phyloP scores from a whole-genome alignment of 2,329 filamentous ascomycete genomes.

The Diaporthe velutina region DNA sequence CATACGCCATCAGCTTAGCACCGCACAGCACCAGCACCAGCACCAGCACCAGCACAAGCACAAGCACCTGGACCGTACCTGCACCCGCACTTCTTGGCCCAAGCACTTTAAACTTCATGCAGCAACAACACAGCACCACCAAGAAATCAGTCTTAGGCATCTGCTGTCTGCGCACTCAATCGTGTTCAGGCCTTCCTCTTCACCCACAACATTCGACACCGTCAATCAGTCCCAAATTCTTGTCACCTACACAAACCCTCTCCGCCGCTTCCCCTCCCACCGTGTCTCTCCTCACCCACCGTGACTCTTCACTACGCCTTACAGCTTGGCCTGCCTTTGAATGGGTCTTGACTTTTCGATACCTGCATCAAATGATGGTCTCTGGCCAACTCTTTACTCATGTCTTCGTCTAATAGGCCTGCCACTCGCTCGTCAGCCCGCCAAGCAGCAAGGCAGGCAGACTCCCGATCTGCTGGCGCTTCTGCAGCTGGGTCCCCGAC shows the following conservation, averaged over 20 bases:
- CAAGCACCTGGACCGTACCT: background rate
- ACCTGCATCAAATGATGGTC: slow-evolving; percentile 40
- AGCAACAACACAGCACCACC: slow-evolving; percentile 15
- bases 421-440: slow-evolving; percentile 95
- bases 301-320: slow-evolving; percentile 40
- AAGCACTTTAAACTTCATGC: background rate
- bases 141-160: slow-evolving; percentile 17
- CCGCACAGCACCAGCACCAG: background rate
- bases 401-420: slow-evolving; percentile 81
- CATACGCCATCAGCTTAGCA: slow-evolving; percentile 25
- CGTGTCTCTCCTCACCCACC: slow-evolving; percentile 10
- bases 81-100: background rate
- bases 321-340: slow-evolving; percentile 36
- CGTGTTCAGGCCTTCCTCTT: slow-evolving; percentile 5
- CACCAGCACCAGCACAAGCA: background rate
- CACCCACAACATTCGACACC: background rate
- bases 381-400: slow-evolving; percentile 70
- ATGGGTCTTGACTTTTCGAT: slow-evolving; percentile 36
- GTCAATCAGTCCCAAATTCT: slow-evolving; percentile 18
- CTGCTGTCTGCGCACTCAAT: slow-evolving; percentile 2
- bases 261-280: background rate
- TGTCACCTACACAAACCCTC: slow-evolving; percentile 16
- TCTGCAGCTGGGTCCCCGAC: slow-evolving; percentile 55
- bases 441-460: slow-evolving; percentile 79
- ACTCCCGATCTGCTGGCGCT: slow-evolving; percentile 57